These are phyloP conservation scores for Plasmodium malariae DNA, from an alignment of 169 alveolate species.

Conservation along the genomic window DNA sequence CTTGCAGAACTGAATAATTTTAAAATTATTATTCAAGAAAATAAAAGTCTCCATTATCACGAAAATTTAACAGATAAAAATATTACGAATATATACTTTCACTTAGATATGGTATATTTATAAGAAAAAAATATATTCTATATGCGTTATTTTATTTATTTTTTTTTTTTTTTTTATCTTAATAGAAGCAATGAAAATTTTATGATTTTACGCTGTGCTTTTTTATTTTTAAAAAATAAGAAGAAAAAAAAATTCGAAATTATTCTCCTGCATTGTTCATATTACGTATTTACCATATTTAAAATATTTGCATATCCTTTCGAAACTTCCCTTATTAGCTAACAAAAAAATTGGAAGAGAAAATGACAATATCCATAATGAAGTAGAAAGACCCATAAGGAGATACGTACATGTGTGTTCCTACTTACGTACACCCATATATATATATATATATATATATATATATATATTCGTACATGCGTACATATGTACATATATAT, in stretches of 20 bases:
- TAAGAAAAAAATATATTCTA: not conserved
- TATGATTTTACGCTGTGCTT: not conserved
- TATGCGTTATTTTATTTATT: not conserved
- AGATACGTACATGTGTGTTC: not conserved
- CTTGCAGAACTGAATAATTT: slow-evolving; percentile 38
- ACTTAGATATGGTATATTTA: slow-evolving; percentile 49
- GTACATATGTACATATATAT: not conserved
- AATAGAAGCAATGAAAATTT: not conserved
- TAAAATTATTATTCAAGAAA: slow-evolving; percentile 31
- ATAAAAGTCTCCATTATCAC: slow-evolving; percentile 21
- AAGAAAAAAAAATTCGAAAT: not conserved
- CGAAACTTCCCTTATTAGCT: slow-evolving; percentile 12
- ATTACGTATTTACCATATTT: not conserved
- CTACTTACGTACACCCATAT: not conserved
- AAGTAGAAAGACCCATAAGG: slow-evolving; percentile 11
- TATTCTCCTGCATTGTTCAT: not conserved
- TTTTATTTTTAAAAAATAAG: too few relatives aligned
- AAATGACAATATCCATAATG: slow-evolving; percentile 39
- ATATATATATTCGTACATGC: not conserved
- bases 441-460: slow-evolving; percentile 1
- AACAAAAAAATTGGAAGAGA: slow-evolving; percentile 60
- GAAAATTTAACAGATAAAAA: slow-evolving; percentile 30
- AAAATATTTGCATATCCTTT: too few relatives aligned
- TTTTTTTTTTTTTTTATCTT: not conserved
- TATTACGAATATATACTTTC: slow-evolving; percentile 30